phyloP scores from a whole-genome alignment of 371 early-diverging fungal genomes.

The Lichtheimia hyalospora region DNA sequence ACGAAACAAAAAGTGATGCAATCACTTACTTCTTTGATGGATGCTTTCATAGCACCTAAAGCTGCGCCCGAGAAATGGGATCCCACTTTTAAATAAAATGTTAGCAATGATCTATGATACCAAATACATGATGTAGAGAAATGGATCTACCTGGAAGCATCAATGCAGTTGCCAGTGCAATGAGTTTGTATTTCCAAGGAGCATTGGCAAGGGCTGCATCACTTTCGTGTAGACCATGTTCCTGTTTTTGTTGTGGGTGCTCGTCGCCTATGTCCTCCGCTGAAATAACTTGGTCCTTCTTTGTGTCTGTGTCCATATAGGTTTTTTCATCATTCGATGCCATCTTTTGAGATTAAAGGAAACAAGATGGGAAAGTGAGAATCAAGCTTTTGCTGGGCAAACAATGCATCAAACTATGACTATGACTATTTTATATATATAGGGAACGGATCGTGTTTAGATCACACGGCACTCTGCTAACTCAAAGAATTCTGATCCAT shows the following conservation, averaged over 20 bases:
- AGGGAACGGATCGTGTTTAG: no score
- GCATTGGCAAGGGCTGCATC: conserved; percentile 41
- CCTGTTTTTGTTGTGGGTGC: no score
- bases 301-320: not conserved
- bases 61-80: conserved; percentile 23
- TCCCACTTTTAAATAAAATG: conserved; percentile 10
- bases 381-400: no score
- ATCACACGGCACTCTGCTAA: no score
- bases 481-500: no score
- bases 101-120: not conserved
- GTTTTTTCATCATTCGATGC: no score
- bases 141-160: conserved; percentile 34
- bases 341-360: no score
- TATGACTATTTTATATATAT: no score
- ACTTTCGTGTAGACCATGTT: conserved; percentile 15
- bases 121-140: not conserved
- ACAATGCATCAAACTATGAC: no score
- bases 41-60: conserved; percentile 38
- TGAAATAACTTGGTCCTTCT: not conserved
- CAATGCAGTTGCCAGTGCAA: conserved; percentile 39
- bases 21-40: conserved; percentile 22
- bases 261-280: no score
- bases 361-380: no score
- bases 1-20: not conserved
- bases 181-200: conserved; percentile 39